phyloP scores from a whole-genome alignment of 345 rosid species.

The Balakata baccata region DNA sequence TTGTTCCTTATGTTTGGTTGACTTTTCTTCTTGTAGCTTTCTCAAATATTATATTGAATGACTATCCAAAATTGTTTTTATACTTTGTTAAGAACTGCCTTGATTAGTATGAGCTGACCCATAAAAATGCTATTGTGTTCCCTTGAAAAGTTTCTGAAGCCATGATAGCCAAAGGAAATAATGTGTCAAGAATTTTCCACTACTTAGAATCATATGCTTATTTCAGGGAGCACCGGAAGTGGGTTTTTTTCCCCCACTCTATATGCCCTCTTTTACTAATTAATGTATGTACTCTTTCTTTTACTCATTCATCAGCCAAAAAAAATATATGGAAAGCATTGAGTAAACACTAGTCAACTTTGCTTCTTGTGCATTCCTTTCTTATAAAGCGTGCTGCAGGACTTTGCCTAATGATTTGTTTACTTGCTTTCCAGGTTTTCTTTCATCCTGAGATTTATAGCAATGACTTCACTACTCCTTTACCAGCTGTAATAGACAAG shows the following conservation, averaged over 20 bases:
- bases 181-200: background rate
- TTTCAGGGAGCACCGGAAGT: background rate
- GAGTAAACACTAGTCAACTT: background rate
- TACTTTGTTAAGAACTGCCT: background rate
- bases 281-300: no score
- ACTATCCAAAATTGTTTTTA: background rate
- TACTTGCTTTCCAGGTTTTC: slow-evolving; percentile 60
- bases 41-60: slow-evolving; percentile 5
- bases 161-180: slow-evolving; percentile 15
- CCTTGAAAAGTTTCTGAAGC: background rate
- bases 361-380: slow-evolving; percentile 11
- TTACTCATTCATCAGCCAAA: background rate
- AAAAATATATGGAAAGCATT: background rate
- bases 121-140: slow-evolving; percentile 9
- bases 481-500: slow-evolving; percentile 85
- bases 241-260: background rate
- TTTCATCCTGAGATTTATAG: slow-evolving; percentile 91
- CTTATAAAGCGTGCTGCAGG: slow-evolving; percentile 11
- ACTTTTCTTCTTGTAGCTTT: background rate
- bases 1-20: slow-evolving; percentile 25
- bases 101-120: slow-evolving; percentile 1
- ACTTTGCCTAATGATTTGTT: slow-evolving; percentile 18
- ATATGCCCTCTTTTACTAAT: background rate
- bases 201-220: background rate
- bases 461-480: slow-evolving; percentile 66